phyloP scores from a whole-genome alignment of 2,329 filamentous ascomycete genomes.

The Stagonosporopsis rhizophila region DNA sequence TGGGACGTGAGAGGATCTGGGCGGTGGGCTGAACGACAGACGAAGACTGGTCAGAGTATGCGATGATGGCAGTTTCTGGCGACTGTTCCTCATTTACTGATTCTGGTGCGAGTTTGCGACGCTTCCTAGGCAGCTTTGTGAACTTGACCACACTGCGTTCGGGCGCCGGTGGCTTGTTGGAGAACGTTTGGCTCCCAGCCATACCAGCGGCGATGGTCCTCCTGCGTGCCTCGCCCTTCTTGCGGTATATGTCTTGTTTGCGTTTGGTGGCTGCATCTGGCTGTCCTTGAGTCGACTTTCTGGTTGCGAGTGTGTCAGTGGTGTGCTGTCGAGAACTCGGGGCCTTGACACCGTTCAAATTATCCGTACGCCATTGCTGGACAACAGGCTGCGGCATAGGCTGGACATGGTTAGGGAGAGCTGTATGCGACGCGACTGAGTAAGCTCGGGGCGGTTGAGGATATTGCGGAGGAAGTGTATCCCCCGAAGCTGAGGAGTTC shows the following conservation, averaged over 20 bases:
- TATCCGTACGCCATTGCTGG: constrained; percentile 27
- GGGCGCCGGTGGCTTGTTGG: not conserved
- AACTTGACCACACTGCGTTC: not conserved
- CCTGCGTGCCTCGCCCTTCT: constrained; percentile 12
- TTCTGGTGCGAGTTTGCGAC: not conserved
- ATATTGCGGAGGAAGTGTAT: too few relatives aligned
- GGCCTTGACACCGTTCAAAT: not conserved
- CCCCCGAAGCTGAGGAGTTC: too few relatives aligned
- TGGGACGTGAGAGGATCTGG: not conserved
- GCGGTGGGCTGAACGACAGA: not conserved
- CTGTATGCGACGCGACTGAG: not conserved
- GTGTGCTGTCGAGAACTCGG: not conserved
- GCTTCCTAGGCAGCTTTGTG: not conserved
- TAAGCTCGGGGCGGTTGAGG: not conserved
- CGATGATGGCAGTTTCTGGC: too few relatives aligned
- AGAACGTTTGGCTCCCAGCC: not conserved
- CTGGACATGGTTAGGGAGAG: too few relatives aligned
- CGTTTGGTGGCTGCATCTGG: not conserved
- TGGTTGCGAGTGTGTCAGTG: not conserved
- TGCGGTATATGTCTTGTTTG: constrained; percentile 9
- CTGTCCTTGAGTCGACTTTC: not conserved
- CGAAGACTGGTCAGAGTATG: not conserved
- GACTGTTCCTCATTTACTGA: not conserved
- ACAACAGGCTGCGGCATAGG: constrained; percentile 5
- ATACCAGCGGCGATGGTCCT: not conserved